Base-by-base conservation (phyloP, 805 yeast species). In the Candida pseudofarinosa region DNA sequence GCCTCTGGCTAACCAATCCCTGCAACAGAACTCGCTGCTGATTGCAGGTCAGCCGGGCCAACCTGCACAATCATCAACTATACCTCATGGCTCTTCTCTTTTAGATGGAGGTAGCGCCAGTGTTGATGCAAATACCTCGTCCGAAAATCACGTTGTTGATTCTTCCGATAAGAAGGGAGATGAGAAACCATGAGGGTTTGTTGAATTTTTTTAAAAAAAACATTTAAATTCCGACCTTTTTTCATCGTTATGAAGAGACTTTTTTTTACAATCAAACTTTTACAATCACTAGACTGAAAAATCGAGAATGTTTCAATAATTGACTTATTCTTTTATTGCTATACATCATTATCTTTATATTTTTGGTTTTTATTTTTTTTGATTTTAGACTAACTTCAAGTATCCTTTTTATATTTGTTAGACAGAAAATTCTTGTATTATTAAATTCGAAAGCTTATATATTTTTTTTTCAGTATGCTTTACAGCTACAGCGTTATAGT, bases 1-100 rank as follows among this genome's bases (percentile, higher is more conserved):
- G 43, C 30, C 41, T 32, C 35, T 30, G 26, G 35, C 42, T 14
- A 15, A 35, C 3, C 17, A 13, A 32, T 32, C 34, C 7, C n/a
- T 13, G 4, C 39, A 37, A n/a, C 48, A 45, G 33, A 37, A 38
- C 15, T 35, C 48, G 23, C 44, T 35, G 17, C 44, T 23, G 30
- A 8, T 41, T 14, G 23, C 39, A 13, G 44, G 38, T 19, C 40
- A 26, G 14, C 39, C 20, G 26, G 33, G 4, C 23, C 39, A 23
- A 15, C 12, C 39, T n/a, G 4, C 19, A 13, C 39, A 37, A 26
- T 6, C 39, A n/a, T 28, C 26, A 26, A 23, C 39, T 23, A 19
- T 37, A 37, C 39, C 39, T 10, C 39, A 37, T 19, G 8, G 32
- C 16, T 26, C 33, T 37, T 26, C 39, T 13, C 19, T 15, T 8